A percentile compares a stretch with the other conserved stretches of the same genome.
Evolutionary conservation across 192 early-diverging fungal genomes (phyloP).

Genomic region (Linnemannia exigua): DNA sequence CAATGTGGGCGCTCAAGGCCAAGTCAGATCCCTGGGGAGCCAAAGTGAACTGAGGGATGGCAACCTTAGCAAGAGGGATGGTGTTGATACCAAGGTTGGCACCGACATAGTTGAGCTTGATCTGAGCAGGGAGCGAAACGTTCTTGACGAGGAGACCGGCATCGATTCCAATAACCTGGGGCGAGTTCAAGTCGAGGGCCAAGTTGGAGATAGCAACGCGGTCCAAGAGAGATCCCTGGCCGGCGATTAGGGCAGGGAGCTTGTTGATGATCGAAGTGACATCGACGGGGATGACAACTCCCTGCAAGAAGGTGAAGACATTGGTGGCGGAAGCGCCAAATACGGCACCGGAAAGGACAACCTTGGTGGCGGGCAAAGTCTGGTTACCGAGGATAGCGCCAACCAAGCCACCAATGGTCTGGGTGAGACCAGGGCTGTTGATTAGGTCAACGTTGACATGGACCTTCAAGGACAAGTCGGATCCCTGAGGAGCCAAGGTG

Average conservation of each 20-base stretch:
- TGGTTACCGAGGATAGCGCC: slow-evolving; percentile 20
- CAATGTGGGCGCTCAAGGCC: slow-evolving; percentile 32
- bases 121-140: slow-evolving; percentile 37
- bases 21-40: slow-evolving; percentile 37
- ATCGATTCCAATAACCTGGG: slow-evolving; percentile 45
- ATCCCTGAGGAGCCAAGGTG: slow-evolving; percentile 22
- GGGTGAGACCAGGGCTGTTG: slow-evolving; percentile 22
- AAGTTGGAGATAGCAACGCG: slow-evolving; percentile 32
- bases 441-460: slow-evolving; percentile 25
- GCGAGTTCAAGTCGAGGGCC: slow-evolving; percentile 42
- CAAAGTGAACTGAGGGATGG: slow-evolving; percentile 37
- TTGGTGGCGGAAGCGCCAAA: slow-evolving; percentile 41
- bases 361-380: slow-evolving; percentile 16
- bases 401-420: slow-evolving; percentile 26
- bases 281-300: slow-evolving; percentile 36
- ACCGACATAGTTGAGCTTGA: slow-evolving; percentile 53
- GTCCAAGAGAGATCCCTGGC: slow-evolving; percentile 29
- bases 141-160: slow-evolving; percentile 44
- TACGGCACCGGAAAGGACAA: slow-evolving; percentile 32
- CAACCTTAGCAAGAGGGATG: slow-evolving; percentile 34
- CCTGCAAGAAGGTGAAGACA: slow-evolving; percentile 46
- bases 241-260: slow-evolving; percentile 8
- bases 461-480: slow-evolving; percentile 22
- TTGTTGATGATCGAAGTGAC: slow-evolving; percentile 34
- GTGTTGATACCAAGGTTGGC: slow-evolving; percentile 25